Evolutionary conservation across 495 filamentous ascomycete species (phyloP).

Genomic region (Clohesyomyces aquaticus): DNA sequence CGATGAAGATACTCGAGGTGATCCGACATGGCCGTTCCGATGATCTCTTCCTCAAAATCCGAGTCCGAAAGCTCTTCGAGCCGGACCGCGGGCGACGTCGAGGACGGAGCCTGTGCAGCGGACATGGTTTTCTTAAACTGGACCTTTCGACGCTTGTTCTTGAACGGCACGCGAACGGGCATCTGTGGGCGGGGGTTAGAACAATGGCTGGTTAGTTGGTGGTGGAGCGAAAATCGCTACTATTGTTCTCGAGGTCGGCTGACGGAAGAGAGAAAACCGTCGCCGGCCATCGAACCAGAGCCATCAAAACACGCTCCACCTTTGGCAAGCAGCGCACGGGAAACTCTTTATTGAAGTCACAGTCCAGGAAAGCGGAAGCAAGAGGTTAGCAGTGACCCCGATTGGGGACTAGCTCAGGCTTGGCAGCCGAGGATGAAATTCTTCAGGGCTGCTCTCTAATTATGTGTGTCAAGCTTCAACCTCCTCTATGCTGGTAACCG

Average conservation of each 20-base stretch:
- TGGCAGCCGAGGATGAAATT: constrained; percentile 8
- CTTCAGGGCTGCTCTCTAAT: background rate
- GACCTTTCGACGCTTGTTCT: constrained; percentile 15
- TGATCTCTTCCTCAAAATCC: constrained; percentile 39
- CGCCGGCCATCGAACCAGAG: background rate
- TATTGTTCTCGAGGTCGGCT: constrained; percentile 30
- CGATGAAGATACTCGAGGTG: constrained; percentile 50
- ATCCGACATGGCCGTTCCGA: constrained; percentile 17
- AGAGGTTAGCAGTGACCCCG: background rate
- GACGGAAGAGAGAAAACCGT: constrained; percentile 12
- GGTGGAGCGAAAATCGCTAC: constrained; percentile 18
- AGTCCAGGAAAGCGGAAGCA: background rate
- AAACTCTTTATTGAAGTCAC: background rate
- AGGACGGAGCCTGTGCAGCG: constrained; percentile 14
- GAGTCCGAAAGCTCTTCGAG: constrained; percentile 33
- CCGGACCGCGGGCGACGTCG: constrained; percentile 7
- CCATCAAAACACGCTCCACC: background rate
- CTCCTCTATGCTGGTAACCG: too few relatives aligned
- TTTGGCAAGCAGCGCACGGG: background rate
- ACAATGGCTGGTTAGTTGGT: constrained; percentile 29
- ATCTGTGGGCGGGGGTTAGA: constrained; percentile 23
- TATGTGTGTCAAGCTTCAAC: background rate
- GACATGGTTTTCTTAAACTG: constrained; percentile 10
- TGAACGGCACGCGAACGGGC: constrained; percentile 29
- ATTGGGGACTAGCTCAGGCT: constrained; percentile 4